These are phyloP conservation scores for Pulveroboletus sp. DNA, from an alignment of 768 basidiomycete species.

Conservation along the genomic window DNA sequence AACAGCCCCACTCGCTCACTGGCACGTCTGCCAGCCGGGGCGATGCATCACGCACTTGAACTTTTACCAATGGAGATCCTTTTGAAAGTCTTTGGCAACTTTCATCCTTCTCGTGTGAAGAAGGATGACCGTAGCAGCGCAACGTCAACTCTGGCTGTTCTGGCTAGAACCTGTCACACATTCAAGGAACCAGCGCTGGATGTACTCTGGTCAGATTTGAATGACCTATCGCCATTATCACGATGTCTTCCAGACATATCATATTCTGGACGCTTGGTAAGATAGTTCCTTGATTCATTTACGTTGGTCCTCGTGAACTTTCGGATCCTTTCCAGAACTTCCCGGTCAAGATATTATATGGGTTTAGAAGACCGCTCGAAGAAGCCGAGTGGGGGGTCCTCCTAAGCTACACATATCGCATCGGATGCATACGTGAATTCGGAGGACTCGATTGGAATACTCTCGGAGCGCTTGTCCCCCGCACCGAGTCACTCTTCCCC, in stretches of 20 bases:
- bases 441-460: background rate
- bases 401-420: background rate
- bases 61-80: conserved; percentile 9
- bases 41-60: conserved; percentile 7
- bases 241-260: conserved; percentile 1
- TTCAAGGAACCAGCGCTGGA: conserved; percentile 14
- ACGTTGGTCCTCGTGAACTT: too few relatives aligned
- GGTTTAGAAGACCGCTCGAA: conserved; percentile 1
- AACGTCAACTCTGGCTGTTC: conserved; percentile 1
- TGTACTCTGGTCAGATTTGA: conserved; percentile 8
- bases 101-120: too few relatives aligned
- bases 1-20: too few relatives aligned
- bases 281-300: background rate
- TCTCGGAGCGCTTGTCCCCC: too few relatives aligned
- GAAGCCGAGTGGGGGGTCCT: conserved; percentile 1
- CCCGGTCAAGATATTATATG: background rate
- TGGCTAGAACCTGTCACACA: conserved; percentile 1
- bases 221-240: background rate
- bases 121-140: too few relatives aligned
- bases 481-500: conserved; percentile 1
- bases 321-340: too few relatives aligned
- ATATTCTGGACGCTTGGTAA: too few relatives aligned
- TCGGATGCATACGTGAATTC: conserved; percentile 2
- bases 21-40: too few relatives aligned
- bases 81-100: background rate